A percentile compares a stretch with the other conserved stretches of the same genome.
Evolutionary conservation across 129 eudicot genomes (phyloP).

Genomic region (Erigeron canadensis): DNA sequence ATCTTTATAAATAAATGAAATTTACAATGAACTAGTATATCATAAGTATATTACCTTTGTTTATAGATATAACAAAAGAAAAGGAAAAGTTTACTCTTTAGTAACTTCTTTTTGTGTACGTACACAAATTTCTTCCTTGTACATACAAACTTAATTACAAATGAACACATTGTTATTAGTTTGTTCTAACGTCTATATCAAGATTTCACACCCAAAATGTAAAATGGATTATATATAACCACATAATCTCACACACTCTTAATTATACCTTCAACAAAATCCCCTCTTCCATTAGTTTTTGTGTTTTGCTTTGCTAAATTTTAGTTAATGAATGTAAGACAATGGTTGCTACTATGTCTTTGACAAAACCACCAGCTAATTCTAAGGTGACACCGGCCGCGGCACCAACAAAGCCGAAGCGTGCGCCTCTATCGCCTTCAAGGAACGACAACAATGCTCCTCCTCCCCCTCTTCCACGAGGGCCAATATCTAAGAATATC

Average conservation of each 20-base stretch:
- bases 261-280: no score
- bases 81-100: no score
- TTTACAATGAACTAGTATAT: no score
- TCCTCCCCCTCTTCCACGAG: conserved; percentile 27
- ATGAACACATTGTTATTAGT: background rate
- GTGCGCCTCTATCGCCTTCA: conserved; percentile 58
- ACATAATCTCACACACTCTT: background rate
- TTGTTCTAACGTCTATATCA: background rate
- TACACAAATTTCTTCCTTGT: background rate
- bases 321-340: conserved; percentile 17
- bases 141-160: background rate
- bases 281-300: background rate
- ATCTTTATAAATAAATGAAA: no score
- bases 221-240: background rate
- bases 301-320: background rate
- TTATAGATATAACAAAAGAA: no score
- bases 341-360: conserved; percentile 53
- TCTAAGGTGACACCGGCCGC: conserved; percentile 37
- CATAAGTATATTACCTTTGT: no score
- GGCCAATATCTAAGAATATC: conserved; percentile 51
- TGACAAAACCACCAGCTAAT: conserved; percentile 34
- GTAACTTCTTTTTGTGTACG: background rate
- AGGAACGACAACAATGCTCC: conserved; percentile 40
- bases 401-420: conserved; percentile 38
- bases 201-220: background rate